These are phyloP conservation scores for Cladosporium cucumerinum DNA, from an alignment of 2,329 filamentous ascomycete species.

Conservation along the genomic window DNA sequence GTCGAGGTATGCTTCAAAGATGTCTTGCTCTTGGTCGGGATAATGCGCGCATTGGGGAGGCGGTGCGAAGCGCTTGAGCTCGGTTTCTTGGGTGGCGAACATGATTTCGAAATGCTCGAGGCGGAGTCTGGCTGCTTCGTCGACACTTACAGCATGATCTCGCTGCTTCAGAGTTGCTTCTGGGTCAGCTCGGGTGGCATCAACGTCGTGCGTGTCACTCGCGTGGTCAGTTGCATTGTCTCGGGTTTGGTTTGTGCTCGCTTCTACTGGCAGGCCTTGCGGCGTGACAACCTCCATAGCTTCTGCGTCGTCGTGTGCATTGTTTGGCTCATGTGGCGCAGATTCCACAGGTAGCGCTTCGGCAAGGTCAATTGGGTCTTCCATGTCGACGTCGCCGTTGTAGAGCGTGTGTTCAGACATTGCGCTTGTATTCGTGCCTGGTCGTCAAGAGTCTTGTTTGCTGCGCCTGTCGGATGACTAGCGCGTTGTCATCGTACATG, in stretches of 20 bases:
- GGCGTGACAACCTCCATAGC: not conserved
- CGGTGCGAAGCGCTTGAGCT: not conserved
- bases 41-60: not conserved
- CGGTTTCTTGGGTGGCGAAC: not conserved
- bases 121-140: not conserved
- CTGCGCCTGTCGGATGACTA: not conserved
- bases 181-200: not conserved
- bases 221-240: not conserved
- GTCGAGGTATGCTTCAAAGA: slow-evolving; percentile 17
- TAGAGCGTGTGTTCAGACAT: not conserved
- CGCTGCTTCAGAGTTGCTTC: not conserved
- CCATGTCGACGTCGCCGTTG: slow-evolving; percentile 8
- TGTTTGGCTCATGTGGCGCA: not conserved
- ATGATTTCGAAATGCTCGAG: not conserved
- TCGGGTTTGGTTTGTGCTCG: not conserved
- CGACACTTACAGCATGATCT: not conserved
- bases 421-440: not conserved
- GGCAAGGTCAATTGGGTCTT: not conserved
- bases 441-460: too few relatives aligned
- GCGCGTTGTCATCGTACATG: not conserved
- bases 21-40: not conserved
- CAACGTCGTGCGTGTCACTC: not conserved
- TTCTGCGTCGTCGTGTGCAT: not conserved
- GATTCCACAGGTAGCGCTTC: not conserved
- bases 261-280: not conserved